Conservation (phyloP, 257 asterid species). For the Capsicum chinense region DNA sequence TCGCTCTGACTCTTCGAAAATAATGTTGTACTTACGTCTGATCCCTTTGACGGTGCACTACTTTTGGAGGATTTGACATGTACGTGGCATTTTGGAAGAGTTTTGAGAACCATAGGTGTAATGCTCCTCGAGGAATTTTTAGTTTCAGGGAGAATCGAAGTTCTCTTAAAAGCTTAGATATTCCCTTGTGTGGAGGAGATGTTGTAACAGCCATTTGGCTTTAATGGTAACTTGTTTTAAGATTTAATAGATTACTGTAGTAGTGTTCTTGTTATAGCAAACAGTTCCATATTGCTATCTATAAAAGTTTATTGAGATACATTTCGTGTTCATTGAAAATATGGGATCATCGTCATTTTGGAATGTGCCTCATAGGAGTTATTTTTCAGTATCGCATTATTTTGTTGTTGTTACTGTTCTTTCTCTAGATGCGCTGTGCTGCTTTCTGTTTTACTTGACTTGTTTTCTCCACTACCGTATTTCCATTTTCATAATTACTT, state of each 20-base stretch:
- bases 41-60: no score
- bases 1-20: background rate
- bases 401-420: no score
- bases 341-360: background rate
- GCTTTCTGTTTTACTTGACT: no score
- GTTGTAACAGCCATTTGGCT: slow-evolving; percentile 23
- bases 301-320: background rate
- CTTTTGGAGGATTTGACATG: background rate
- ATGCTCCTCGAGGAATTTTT: slow-evolving; percentile 18
- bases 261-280: slow-evolving; percentile 16
- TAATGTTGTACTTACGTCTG: background rate
- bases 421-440: no score
- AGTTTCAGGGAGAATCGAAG: slow-evolving; percentile 49
- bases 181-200: slow-evolving; percentile 26
- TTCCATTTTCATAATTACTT: no score
- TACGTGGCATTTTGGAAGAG: background rate
- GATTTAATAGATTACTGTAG: slow-evolving; percentile 26
- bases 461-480: no score
- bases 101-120: background rate
- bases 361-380: no score
- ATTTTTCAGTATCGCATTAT: no score
- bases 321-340: background rate
- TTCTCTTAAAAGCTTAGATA: slow-evolving; percentile 50
- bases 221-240: slow-evolving; percentile 30
- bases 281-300: background rate